Conservation (phyloP, 768 basidiomycete species). For the Leucocoprinus sp. region DNA sequence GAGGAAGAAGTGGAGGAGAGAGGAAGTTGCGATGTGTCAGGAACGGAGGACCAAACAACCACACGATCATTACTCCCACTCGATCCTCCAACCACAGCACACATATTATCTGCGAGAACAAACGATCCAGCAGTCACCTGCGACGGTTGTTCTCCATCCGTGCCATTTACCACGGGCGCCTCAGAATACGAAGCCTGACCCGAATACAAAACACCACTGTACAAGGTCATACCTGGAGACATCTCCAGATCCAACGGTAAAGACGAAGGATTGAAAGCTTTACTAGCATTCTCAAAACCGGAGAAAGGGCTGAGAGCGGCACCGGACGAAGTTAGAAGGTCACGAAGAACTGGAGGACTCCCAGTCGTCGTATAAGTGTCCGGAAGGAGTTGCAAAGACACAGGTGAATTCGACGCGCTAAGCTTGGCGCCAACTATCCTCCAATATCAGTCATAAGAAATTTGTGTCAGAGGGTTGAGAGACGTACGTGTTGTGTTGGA, state of each 20-base stretch:
- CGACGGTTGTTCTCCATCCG: slow-evolving; percentile 32
- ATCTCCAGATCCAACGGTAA: slow-evolving; percentile 65
- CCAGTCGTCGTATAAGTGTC: slow-evolving; percentile 69
- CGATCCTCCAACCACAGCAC: slow-evolving; percentile 49
- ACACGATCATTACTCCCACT: slow-evolving; percentile 46
- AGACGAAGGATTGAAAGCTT: slow-evolving; percentile 27
- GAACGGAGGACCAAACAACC: slow-evolving; percentile 72
- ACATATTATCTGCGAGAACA: slow-evolving; percentile 60
- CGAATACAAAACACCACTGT: slow-evolving; percentile 52
- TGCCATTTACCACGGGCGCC: slow-evolving; percentile 44
- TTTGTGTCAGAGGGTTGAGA: slow-evolving; percentile 1
- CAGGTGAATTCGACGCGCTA: slow-evolving; percentile 43
- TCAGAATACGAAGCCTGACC: slow-evolving; percentile 53
- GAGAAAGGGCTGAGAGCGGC: slow-evolving; percentile 48
- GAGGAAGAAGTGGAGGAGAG: slow-evolving; percentile 13
- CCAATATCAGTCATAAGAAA: not conserved
- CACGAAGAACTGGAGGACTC: slow-evolving; percentile 64
- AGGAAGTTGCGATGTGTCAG: slow-evolving; percentile 67
- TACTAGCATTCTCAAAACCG: slow-evolving; percentile 45
- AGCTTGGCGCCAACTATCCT: slow-evolving; percentile 61
- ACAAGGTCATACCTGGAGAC: slow-evolving; percentile 60
- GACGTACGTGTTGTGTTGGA: slow-evolving; percentile 60
- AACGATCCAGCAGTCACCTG: slow-evolving; percentile 51
- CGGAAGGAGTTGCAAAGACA: slow-evolving; percentile 58
- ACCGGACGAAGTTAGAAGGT: slow-evolving; percentile 56